Evolutionary conservation across 2,329 filamentous ascomycete species (phyloP), one percentile per base, ranked within the genome.

Genomic region (Claviceps spartinae): DNA sequence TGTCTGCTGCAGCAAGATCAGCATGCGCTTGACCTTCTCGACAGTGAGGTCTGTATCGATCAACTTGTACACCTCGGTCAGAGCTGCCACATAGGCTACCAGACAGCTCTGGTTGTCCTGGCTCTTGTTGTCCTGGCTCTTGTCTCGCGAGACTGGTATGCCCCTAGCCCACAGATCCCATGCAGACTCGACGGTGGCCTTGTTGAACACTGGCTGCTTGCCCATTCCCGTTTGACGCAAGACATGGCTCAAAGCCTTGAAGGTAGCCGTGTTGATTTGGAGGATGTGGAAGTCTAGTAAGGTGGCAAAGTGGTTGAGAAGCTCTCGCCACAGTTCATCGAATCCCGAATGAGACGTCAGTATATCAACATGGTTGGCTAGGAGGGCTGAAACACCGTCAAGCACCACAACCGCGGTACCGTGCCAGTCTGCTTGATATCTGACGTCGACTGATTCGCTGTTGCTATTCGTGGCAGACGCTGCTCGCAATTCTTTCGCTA

Each of bases 1-100:
- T 24, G 87, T 83, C 50, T 82, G 72, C 41, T 82, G 78, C 36
- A 96, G 71, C 47, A 95, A 79, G 2, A 71, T 71, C 1, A 95
- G 74, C 65, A 94, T 84, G n/a, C 74, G 76, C 42, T 75, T 71
- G 8, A 89, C 79, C 47, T 78, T 76, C 2, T 81, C 73, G 0
- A 79, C 70, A 9, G 77, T 76, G 20, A 95, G 70, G 16, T 80
- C 76, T 7, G 73, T 68, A 53, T 83, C 76, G 47, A 88, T 79
- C 5, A 96, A 76, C 1, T 81, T 78, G 61, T 95, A 95, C 1
- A 97, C 75, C 59, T 93, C 83, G 52, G 81, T 74, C 42, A 93
- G 78, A 1, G 85, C 77, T 22, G 82, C 77, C 1, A 93, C 78
- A 68, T 95, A 96, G n/a, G 89, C 86, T 34, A 87, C 71, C n/a